phyloP scores from a whole-genome alignment of 495 filamentous ascomycete genomes.

The Penicillium roqueforti region DNA sequence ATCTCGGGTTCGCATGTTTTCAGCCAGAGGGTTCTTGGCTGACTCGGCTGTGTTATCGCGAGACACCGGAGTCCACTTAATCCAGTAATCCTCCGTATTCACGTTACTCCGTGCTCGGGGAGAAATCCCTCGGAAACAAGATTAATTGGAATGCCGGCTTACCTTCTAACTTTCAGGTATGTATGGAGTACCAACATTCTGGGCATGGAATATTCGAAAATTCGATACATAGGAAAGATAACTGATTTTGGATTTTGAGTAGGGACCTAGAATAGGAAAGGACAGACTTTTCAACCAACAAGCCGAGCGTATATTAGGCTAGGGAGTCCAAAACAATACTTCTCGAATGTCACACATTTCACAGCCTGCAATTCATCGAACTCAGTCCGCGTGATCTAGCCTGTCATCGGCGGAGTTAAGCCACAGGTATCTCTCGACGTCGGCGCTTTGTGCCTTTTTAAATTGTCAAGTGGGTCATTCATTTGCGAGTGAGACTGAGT shows the following conservation, averaged over 20 bases:
- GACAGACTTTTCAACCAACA: too few relatives aligned
- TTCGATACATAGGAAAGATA: too few relatives aligned
- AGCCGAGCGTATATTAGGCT: neutral
- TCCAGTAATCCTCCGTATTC: too few relatives aligned
- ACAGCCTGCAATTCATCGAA: neutral
- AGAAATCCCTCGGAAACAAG: too few relatives aligned
- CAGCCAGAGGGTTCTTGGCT: conserved; percentile 4
- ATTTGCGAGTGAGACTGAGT: neutral
- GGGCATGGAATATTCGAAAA: too few relatives aligned
- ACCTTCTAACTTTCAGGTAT: too few relatives aligned
- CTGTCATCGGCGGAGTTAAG: neutral
- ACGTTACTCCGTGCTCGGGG: too few relatives aligned
- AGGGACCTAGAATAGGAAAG: neutral
- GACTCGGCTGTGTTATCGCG: conserved; percentile 3
- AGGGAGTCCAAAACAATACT: neutral
- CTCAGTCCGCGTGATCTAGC: neutral
- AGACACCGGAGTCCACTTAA: neutral
- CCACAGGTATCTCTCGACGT: too few relatives aligned
- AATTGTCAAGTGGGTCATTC: neutral
- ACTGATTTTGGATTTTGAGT: neutral
- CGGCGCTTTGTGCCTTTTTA: too few relatives aligned
- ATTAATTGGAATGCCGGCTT: too few relatives aligned
- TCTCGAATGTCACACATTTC: too few relatives aligned
- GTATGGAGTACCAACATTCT: too few relatives aligned
- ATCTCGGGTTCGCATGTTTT: neutral